Base-by-base conservation (phyloP, 1,284 basidiomycete genomes). In the Dichomitus squalens region DNA sequence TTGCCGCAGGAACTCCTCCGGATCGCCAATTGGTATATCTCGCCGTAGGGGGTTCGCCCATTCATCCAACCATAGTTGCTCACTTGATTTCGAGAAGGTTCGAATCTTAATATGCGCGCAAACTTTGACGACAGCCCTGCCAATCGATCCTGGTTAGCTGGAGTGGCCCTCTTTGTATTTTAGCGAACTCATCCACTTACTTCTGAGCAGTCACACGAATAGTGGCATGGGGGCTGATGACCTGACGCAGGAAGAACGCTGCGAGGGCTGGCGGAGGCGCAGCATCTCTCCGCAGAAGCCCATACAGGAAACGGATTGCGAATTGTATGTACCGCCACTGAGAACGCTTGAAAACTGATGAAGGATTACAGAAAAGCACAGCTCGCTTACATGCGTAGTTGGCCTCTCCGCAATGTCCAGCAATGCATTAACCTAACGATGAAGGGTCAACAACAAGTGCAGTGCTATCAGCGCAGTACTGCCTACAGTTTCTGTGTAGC, bases 281-380 rank as follows among this genome's bases (percentile, higher is more conserved):
- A 47, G 78, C 74, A 70, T 98, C 95, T 66, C 95, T 82, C 53
- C 93, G 84, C 47, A 94, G 78, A 41, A 96, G 79, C 21, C 83
- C 80, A 29, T 81, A 79, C 31, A 98, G 73, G 70, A 95, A 90
- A 39, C 87, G 85, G 20, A 84, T 77, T 1, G 93, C 88, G 59
- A 88, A 89, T 74, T 94, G 86, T 0, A 87, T 79, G 74, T 97
- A 98, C 71, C 93, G 82, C 96, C 96, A 98, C 86, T 98, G 72
- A 54, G 9, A 4, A 29, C 48, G 27, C 58, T 59, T 16, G 21
- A 56, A 31, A 25, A 23, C 20, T 20, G 16, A 21, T 35, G 7
- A 49, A 12, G 18, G 29, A 49, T 55, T 72, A 16, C 31, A 47
- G 11, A 27, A n/a, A 47, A 12, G 16, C 18, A 29, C 18, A 5